Base-by-base conservation (phyloP, 441 rosid genomes). In the Geranium incanum region DNA sequence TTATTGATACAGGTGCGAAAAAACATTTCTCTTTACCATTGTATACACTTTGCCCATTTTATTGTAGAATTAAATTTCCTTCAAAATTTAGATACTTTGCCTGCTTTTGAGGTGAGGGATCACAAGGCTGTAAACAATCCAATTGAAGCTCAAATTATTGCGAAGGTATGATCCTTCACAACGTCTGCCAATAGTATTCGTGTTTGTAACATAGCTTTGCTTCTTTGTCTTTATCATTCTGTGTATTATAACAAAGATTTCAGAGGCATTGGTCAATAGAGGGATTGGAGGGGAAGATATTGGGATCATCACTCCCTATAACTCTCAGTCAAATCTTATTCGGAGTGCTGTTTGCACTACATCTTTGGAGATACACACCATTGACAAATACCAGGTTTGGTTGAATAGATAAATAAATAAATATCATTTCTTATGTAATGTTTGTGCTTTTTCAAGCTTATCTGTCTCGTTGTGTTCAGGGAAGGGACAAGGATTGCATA, bases 321-420 rank as follows among this genome's bases (percentile, higher is more conserved):
- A 95, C 79, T 84, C 99, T 23, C 98, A 95, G 82, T 90, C 86
- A 41, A 87, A 81, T 83, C 92, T 92, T 78, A 86, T 95, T 71
- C 80, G 84, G 77, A 80, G 78, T 41, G 69, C 76, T 37, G 74
- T 88, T 75, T 68, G 72, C 71, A 65, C 50, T 4, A 70, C 78
- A 41, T 82, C 89, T 19, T 93, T 92, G 78, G 99, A 95, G 87
- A 86, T 87, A 68, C 97, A 95, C 80, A 95, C 97, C 69, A 92
- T 95, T 73, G 99, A 95, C 72, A 92, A 92, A 76, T 95, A 89
- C 83, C 97, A 95, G 99, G 99, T 95, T 78, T 66, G 99, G 99
- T 95, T 66, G 84, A 78, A 60, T 70, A 64, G 59, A 71, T 19
- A 62, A 63, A 38, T 15, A 67, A 28, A 28, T 28, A 28, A 21